Conservation (phyloP, 176 grass and related monocot genomes). For the Bonia amplexicaulis region DNA sequence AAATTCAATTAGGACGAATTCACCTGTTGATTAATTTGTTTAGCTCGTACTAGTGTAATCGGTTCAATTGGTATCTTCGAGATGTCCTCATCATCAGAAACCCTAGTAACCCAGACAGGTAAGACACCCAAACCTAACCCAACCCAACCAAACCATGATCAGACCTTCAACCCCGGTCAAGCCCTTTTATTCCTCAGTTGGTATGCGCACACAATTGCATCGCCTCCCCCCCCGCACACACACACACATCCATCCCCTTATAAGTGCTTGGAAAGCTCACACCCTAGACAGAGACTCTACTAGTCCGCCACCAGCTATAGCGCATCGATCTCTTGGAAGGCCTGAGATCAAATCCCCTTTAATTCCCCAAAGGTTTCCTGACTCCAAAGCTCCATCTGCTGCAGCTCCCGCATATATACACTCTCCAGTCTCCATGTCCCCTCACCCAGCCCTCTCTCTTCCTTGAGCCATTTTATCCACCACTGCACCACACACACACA, state of each 20-base stretch:
- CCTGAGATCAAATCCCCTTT: conserved; percentile 25
- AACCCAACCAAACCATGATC: too few species aligned
- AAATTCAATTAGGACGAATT: too few species aligned
- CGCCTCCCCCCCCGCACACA: too few species aligned
- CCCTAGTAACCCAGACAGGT: too few species aligned
- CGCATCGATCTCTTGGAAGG: conserved; percentile 24
- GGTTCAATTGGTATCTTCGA: too few species aligned
- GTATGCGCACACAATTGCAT: too few species aligned
- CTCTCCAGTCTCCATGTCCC: conserved; percentile 14
- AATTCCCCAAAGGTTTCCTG: conserved; percentile 48
- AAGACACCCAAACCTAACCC: too few species aligned
- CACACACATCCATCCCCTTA: background rate
- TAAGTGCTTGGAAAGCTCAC: background rate
- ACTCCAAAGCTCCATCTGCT: conserved; percentile 45
- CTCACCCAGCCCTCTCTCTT: conserved; percentile 10
- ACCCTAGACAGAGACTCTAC: background rate
- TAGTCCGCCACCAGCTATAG: conserved; percentile 18
- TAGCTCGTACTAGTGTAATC: too few species aligned
- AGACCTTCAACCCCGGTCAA: too few species aligned
- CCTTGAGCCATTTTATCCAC: conserved; percentile 13
- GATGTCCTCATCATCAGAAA: too few species aligned
- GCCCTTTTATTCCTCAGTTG: too few species aligned
- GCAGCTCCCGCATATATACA: conserved; percentile 23
- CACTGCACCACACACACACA: background rate
- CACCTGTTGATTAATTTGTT: too few species aligned